Base-by-base conservation (phyloP, 352 stramenopile species). In the Globisporangium uncinulatum region DNA sequence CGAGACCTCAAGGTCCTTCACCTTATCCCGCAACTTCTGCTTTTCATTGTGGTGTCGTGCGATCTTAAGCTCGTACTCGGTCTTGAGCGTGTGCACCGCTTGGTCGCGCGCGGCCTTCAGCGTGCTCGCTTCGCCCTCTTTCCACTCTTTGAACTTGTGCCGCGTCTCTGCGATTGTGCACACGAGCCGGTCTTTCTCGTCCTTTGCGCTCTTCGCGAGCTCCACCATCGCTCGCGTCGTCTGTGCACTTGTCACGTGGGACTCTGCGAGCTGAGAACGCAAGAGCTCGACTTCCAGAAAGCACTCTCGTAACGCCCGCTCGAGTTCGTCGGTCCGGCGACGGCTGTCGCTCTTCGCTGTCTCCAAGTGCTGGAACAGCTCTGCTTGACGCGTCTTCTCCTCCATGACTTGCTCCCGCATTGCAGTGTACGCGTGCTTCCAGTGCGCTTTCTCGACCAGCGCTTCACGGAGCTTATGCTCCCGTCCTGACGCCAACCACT, bases 321-420 rank as follows among this genome's bases (percentile, higher is more conserved):
- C 67, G n/a, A 77, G 59, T 3, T 65, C 45, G 3, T 86, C 72
- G 6, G 82, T 6, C 24, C 83, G 70, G 7, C 57, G 61, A 1
- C 52, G 54, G 44, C 67, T 65, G 24, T 87, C 70, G 3, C 72
- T 70, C 31, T 87, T 85, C 20, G 59, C 64, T 0, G 65, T 63
- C 55, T 90, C 76, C 5, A 87, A 65, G 5, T 74, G 72, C 7
- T 76, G 74, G 47, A 83, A 77, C 2, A 88, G 51, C 41, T 85
- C 78, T 4, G 87, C 76, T 42, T 88, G 80, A 0, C 70, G 72
- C 77, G 87, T 86, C 49, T 90, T 90, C 50, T 87, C 76, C 49
- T 88, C 78, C 24, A 85, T 68, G 0, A 87, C 72, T 44, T 88
- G 74, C 15, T 78, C 72, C 4, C 76, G 67, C 44, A 78, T 67